Conservation (phyloP, 345 rosid species). For the Syzygium aromaticum region DNA sequence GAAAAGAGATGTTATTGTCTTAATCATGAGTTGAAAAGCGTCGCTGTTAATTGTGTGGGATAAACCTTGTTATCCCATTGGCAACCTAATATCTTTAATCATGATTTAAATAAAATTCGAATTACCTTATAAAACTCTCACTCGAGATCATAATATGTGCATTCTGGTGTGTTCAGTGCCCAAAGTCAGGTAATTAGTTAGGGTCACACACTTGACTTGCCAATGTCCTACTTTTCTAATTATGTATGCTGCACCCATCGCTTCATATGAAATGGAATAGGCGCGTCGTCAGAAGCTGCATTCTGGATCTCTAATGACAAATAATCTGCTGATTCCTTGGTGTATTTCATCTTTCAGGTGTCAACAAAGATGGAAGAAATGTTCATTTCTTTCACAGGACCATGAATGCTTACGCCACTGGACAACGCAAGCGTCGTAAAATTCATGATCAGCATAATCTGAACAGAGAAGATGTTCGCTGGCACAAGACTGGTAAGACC, state of each 20-base stretch:
- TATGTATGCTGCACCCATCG: neutral
- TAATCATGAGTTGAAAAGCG: neutral
- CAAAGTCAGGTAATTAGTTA: neutral
- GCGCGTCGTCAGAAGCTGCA: neutral
- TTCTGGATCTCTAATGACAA: neutral
- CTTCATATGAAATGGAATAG: neutral
- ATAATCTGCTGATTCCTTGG: neutral
- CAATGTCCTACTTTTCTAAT: neutral
- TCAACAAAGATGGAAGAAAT: slow-evolving; percentile 74
- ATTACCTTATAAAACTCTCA: neutral
- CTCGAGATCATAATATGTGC: neutral
- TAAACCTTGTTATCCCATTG: neutral
- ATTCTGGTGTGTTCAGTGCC: neutral
- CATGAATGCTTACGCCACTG: slow-evolving; percentile 79
- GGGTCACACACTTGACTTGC: neutral
- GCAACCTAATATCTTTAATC: neutral
- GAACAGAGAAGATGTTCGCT: slow-evolving; percentile 57
- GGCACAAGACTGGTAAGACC: slow-evolving; percentile 98
- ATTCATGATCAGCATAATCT: slow-evolving; percentile 35
- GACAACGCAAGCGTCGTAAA: slow-evolving; percentile 88
- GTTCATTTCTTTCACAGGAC: slow-evolving; percentile 75
- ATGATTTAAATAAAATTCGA: neutral
- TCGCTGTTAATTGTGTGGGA: neutral
- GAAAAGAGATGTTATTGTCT: neutral
- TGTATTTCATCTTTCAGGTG: slow-evolving; percentile 37